Evolutionary conservation across 805 yeast species (phyloP).

Genomic region (Barnettozyma sucrosica): DNA sequence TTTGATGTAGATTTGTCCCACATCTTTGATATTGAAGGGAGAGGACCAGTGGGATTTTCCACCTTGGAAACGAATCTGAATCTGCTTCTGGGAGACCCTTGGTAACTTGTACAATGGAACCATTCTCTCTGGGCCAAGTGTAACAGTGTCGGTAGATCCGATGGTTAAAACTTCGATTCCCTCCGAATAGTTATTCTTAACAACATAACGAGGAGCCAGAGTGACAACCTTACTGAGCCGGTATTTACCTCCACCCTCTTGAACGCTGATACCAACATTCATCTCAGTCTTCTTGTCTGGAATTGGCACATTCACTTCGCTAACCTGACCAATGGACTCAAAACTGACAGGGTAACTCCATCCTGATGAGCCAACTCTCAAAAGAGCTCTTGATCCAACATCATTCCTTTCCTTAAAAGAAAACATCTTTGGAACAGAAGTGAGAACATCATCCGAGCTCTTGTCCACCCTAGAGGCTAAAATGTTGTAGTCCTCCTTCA

Average conservation of each 20-base stretch:
- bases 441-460: conserved; percentile 27
- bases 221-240: conserved; percentile 70
- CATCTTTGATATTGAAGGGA: conserved; percentile 76
- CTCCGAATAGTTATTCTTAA: conserved; percentile 55
- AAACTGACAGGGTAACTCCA: conserved; percentile 74
- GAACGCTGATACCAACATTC: conserved; percentile 66
- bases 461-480: conserved; percentile 38
- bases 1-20: conserved; percentile 77
- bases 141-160: conserved; percentile 50
- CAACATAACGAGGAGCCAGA: conserved; percentile 74
- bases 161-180: conserved; percentile 59
- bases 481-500: conserved; percentile 50
- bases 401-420: conserved; percentile 63
- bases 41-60: conserved; percentile 72
- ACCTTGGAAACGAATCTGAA: conserved; percentile 54
- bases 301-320: conserved; percentile 48
- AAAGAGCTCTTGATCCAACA: conserved; percentile 57
- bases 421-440: conserved; percentile 66
- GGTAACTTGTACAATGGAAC: conserved; percentile 63
- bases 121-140: conserved; percentile 41
- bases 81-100: conserved; percentile 49
- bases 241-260: conserved; percentile 85
- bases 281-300: conserved; percentile 53
- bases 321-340: conserved; percentile 83
- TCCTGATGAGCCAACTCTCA: conserved; percentile 62